Evolutionary conservation across 2,329 filamentous ascomycete genomes (phyloP).

Genomic region (Nemania sp.): DNA sequence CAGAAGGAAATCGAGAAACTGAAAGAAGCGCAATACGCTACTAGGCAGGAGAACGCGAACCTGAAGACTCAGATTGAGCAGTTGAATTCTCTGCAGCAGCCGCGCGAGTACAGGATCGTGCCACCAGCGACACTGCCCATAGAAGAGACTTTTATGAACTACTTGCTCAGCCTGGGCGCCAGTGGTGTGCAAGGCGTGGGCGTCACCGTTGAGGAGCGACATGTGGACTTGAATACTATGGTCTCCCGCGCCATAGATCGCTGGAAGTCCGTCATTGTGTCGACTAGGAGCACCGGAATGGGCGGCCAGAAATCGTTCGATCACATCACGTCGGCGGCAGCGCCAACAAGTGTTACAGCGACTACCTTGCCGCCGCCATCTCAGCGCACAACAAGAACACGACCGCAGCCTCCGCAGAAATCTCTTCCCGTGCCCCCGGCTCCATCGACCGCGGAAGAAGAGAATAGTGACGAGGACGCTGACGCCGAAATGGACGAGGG

Average conservation of each 20-base stretch:
- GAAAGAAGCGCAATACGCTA: constrained; percentile 52
- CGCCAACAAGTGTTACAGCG: constrained; percentile 29
- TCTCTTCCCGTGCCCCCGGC: constrained; percentile 26
- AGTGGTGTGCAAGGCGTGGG: constrained; percentile 48
- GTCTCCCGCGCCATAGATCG: constrained; percentile 60
- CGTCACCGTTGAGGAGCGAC: constrained; percentile 53
- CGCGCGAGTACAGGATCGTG: constrained; percentile 59
- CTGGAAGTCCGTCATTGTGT: constrained; percentile 65
- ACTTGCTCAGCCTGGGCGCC: constrained; percentile 51
- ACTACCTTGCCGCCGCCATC: constrained; percentile 17
- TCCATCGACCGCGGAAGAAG: constrained; percentile 42
- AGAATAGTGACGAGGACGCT: constrained; percentile 51
- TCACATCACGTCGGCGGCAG: constrained; percentile 35
- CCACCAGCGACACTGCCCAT: constrained; percentile 57
- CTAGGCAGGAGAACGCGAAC: constrained; percentile 60
- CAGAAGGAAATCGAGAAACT: constrained; percentile 58
- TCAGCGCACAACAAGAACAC: constrained; percentile 24
- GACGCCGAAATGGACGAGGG: constrained; percentile 61
- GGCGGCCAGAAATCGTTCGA: constrained; percentile 54
- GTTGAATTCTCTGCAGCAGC: constrained; percentile 61
- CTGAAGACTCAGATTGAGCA: constrained; percentile 63
- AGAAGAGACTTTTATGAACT: constrained; percentile 51
- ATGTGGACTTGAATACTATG: constrained; percentile 55
- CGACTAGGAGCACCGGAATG: constrained; percentile 53
- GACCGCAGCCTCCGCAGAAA: constrained; percentile 29